Percentiles rank a stretch among this genome's conserved stretches.
Conservation (phyloP, 306 rosid species). For the Dryas drummondii region DNA sequence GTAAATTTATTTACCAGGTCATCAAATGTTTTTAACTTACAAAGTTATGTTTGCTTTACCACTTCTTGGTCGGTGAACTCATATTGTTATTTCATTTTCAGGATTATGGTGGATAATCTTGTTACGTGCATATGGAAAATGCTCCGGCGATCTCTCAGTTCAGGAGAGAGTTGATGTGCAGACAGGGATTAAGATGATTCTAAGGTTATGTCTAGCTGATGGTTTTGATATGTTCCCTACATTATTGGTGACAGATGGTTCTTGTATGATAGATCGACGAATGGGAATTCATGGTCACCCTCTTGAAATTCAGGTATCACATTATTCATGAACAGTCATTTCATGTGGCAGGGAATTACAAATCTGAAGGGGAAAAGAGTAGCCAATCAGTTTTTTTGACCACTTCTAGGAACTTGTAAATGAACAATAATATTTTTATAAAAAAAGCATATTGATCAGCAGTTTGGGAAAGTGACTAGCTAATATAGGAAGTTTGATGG, state of each 20-base stretch:
- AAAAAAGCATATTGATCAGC: not conserved
- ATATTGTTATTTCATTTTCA: slow-evolving; percentile 27
- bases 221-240: slow-evolving; percentile 97
- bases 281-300: slow-evolving; percentile 98
- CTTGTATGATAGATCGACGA: slow-evolving; percentile 94
- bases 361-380: not conserved
- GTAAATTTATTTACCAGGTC: slow-evolving; percentile 37
- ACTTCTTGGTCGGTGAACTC: slow-evolving; percentile 21
- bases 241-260: slow-evolving; percentile 74
- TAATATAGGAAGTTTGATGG: not conserved
- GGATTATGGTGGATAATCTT: slow-evolving; percentile 95
- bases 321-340: not conserved
- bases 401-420: not conserved
- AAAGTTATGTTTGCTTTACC: slow-evolving; percentile 8
- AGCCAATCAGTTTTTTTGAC: not conserved
- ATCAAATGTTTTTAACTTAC: slow-evolving; percentile 1
- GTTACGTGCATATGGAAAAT: slow-evolving; percentile 81
- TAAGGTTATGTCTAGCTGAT: slow-evolving; percentile 79
- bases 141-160: slow-evolving; percentile 75
- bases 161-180: slow-evolving; percentile 94
- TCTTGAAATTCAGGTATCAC: slow-evolving; percentile 71
- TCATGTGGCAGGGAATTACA: not conserved
- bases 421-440: not conserved
- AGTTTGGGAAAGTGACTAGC: not conserved
- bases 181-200: slow-evolving; percentile 87